phyloP scores from a whole-genome alignment of 768 basidiomycete species.

The Pseudohyphozyma bogoriensis region DNA sequence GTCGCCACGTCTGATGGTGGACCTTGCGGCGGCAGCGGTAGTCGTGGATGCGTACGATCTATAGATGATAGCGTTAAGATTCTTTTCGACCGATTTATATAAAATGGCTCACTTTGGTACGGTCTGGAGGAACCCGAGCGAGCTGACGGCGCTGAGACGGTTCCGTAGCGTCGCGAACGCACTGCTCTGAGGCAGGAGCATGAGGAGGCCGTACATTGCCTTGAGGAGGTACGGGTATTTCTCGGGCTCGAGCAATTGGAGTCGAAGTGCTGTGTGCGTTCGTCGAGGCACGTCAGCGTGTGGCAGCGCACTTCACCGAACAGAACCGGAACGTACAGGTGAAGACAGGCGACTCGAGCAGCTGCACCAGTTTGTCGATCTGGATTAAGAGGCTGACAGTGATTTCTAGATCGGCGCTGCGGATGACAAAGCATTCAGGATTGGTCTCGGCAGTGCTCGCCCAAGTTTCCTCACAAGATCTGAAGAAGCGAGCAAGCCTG shows the following conservation, averaged over 20 bases:
- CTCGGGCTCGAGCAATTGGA: slow-evolving; percentile 93
- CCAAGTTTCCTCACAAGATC: slow-evolving; percentile 92
- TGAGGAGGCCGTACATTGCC: slow-evolving; percentile 89
- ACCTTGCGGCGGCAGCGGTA: background rate
- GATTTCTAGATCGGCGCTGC: slow-evolving; percentile 88
- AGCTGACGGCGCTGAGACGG: slow-evolving; percentile 86
- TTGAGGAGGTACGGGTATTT: slow-evolving; percentile 94
- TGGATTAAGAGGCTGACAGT: slow-evolving; percentile 91
- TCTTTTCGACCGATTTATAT: background rate
- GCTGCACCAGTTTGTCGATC: slow-evolving; percentile 91
- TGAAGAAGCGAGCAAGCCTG: slow-evolving; percentile 92
- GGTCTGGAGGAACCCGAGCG: slow-evolving; percentile 84
- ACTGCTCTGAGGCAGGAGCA: slow-evolving; percentile 92
- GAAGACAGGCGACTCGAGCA: slow-evolving; percentile 96
- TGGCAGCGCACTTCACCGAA: no score
- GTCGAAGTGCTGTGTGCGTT: slow-evolving; percentile 45
- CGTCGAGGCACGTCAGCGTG: background rate
- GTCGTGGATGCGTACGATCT: background rate
- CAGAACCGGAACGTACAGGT: slow-evolving; percentile 55
- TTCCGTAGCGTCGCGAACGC: slow-evolving; percentile 92
- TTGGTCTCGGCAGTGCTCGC: slow-evolving; percentile 23
- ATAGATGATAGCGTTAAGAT: background rate
- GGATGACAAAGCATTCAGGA: background rate
- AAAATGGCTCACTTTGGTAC: slow-evolving; percentile 44
- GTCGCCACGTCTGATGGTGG: slow-evolving; percentile 39